Evolutionary conservation across 148 eudicot genomes (phyloP).

Genomic region (Nepenthes gracilis): DNA sequence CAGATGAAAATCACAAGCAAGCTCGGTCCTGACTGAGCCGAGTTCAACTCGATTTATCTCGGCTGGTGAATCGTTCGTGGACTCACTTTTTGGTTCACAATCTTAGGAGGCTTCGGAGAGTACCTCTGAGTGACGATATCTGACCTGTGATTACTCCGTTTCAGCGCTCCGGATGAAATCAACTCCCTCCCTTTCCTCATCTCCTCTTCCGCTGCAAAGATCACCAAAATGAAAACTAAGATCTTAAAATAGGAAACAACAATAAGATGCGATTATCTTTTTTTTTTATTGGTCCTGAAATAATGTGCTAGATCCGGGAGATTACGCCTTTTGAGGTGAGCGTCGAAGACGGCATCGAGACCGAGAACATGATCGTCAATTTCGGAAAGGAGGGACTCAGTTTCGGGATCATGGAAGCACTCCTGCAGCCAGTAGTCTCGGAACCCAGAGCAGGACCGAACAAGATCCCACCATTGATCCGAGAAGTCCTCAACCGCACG

Average conservation of each 20-base stretch:
- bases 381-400: slow-evolving; percentile 10
- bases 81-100: slow-evolving; percentile 43
- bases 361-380: slow-evolving; percentile 26
- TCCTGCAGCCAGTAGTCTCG: slow-evolving; percentile 89
- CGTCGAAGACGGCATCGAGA: slow-evolving; percentile 24
- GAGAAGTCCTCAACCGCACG: slow-evolving; percentile 82
- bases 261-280: background rate
- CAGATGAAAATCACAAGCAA: background rate
- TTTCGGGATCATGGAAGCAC: slow-evolving; percentile 41
- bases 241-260: background rate
- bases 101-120: slow-evolving; percentile 64
- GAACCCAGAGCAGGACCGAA: slow-evolving; percentile 66
- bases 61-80: slow-evolving; percentile 93
- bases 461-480: slow-evolving; percentile 73
- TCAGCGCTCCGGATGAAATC: slow-evolving; percentile 35
- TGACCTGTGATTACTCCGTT: slow-evolving; percentile 30
- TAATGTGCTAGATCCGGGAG: background rate
- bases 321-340: slow-evolving; percentile 17
- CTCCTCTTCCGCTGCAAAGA: slow-evolving; percentile 21
- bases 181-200: slow-evolving; percentile 25
- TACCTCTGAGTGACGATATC: slow-evolving; percentile 23
- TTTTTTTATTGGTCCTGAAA: background rate
- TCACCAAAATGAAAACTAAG: background rate
- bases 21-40: slow-evolving; percentile 6
- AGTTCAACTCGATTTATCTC: slow-evolving; percentile 27